Base-by-base conservation (phyloP, 2,329 filamentous ascomycete species). In the Dendryphion nanum region DNA sequence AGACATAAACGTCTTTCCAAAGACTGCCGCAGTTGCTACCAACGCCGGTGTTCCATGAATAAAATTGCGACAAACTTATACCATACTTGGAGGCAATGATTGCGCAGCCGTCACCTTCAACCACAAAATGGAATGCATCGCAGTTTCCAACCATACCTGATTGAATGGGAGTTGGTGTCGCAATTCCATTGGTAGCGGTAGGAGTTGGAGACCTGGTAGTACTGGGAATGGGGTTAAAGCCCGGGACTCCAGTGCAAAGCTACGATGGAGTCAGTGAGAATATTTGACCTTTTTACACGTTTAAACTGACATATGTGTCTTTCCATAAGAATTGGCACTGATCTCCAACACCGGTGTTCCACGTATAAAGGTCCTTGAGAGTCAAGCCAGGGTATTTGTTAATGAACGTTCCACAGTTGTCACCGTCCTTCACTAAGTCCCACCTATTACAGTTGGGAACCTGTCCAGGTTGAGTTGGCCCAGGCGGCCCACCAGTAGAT, bases 131-230 rank as follows among this genome's bases (percentile, higher is more conserved):
- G 35, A 48, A 48, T 10, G 39, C 41, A 3, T 21, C 40, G 29
- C 47, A 52, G 8, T 24, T 33, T 4, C 19, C 24, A 20, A 47
- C 41, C 4, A 52, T 18, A 2, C 46, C 48, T 21, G 36, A 15
- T 19, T 50, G 41, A 1, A 38, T 49, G 14, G 48, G 48, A 21
- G 19, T 35, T 15, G 42, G 45, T 26, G 44, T 48, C 17, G 34
- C 36, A 18, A 21, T 33, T 19, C 42, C 45, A n/a, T n/a, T n/a
- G 3, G 39, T 35, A 8, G 8, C 23, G 20, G 31, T 33, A 5
- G 29, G 24, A 3, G 26, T 32, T 32, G 23, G 35, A 13, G 33
- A 38, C n/a, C 12, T 35, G 33, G 16, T 37, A 34, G 35, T 35
- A n/a, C n/a, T n/a, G n/a, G n/a, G n/a, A n/a, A n/a, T n/a, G n/a